Base-by-base conservation (phyloP, 2,329 filamentous ascomycete species). In the Cladosporium colombiae region DNA sequence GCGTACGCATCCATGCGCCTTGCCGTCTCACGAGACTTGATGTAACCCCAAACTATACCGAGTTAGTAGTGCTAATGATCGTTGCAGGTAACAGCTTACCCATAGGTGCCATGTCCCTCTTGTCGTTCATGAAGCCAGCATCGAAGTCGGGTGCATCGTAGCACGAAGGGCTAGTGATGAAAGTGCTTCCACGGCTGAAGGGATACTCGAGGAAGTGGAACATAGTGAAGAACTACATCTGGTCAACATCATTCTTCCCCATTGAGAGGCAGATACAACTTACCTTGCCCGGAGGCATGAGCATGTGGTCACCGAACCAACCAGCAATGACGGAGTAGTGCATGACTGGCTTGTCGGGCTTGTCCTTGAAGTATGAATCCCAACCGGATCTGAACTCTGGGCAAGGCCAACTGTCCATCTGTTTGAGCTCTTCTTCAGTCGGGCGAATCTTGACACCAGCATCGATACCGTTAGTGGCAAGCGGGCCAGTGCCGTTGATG, bases 91-190 rank as follows among this genome's bases (percentile, higher is more conserved):
- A n/a, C 6, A 16, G 23, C 62, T 64, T 64, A 71, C 60, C 60
- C 88, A 91, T 92, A 10, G 91, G 90, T 0, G 88, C 90, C 90
- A 93, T 93, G 73, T 93, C 91, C 27, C 91, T 84, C 78, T 91
- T 89, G 78, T 93, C 91, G 72, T 91, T 93, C 90, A 93, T 92
- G 81, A 93, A 91, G 7, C 71, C 72, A 13, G 69, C 66, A 29
- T 73, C 68, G 67, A 73, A 71, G 44, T 71, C 68, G n/a, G 69
- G 52, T 13, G 79, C 75, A 29, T 69, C 65, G 4, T 76, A 70
- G 1, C 79, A 71, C 55, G 83, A 78, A 0, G 81, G 72, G 1
- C 78, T 77, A 0, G 76, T 80, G 71, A 89, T 87, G 75, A 89
- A 87, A 64, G 89, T 81, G 63, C 81, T 79, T 2, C 88, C 88